A percentile compares a stretch with the other conserved stretches of the same genome.
Evolutionary conservation across 805 yeast genomes (phyloP).

Genomic region (Metschnikowia lochheadii): DNA sequence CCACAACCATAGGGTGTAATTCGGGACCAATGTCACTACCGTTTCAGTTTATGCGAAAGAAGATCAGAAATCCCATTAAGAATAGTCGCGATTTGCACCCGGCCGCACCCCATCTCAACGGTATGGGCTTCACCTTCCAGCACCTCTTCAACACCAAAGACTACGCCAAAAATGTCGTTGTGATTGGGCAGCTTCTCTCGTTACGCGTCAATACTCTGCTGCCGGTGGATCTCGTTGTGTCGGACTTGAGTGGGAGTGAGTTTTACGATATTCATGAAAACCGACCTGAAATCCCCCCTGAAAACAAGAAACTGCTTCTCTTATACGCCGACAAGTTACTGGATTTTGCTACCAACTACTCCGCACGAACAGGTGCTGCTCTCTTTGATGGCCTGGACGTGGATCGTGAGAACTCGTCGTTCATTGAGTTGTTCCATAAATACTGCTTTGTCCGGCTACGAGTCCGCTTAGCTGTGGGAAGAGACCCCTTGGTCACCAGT

Average conservation of each 20-base stretch:
- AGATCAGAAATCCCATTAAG: too few relatives aligned
- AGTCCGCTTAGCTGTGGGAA: slow-evolving; percentile 1
- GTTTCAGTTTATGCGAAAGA: too few relatives aligned
- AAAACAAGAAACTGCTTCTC: slow-evolving; percentile 2
- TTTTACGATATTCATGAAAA: slow-evolving; percentile 2
- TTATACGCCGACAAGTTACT: slow-evolving; percentile 1
- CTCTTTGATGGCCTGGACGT: slow-evolving; percentile 11
- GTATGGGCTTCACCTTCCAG: slow-evolving; percentile 5
- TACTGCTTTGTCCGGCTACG: slow-evolving; percentile 9
- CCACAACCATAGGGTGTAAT: too few relatives aligned
- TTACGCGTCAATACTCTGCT: slow-evolving; percentile 10
- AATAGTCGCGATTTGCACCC: too few relatives aligned
- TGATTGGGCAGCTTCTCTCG: slow-evolving; percentile 14
- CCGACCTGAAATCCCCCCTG: slow-evolving; percentile 2
- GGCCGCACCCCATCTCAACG: not conserved
- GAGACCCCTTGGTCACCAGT: slow-evolving; percentile 1
- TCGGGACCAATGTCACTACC: too few relatives aligned
- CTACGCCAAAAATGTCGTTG: slow-evolving; percentile 2
- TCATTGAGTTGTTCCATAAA: slow-evolving; percentile 9
- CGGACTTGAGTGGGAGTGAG: slow-evolving; percentile 9
- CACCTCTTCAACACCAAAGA: slow-evolving; percentile 6
- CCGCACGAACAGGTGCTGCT: not conserved
- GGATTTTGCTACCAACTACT: slow-evolving; percentile 6
- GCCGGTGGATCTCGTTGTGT: slow-evolving; percentile 7
- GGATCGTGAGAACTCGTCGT: slow-evolving; percentile 1